phyloP scores from a whole-genome alignment of 768 basidiomycete species.

The Macrolepiota fuliginosa region DNA sequence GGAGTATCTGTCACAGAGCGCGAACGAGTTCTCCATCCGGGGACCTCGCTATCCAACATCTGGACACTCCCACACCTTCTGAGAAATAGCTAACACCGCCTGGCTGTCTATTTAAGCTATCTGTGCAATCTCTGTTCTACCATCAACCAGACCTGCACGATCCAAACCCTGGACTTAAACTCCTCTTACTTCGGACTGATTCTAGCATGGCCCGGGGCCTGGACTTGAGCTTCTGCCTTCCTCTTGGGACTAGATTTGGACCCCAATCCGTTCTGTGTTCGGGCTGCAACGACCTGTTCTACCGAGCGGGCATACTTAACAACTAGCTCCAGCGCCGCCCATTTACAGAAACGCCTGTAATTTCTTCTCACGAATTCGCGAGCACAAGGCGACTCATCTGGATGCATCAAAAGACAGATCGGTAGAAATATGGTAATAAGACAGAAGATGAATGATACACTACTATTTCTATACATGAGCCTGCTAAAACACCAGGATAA shows the following conservation, averaged over 20 bases:
- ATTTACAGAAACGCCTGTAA: too few relatives aligned
- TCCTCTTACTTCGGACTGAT: not conserved
- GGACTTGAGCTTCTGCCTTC: not conserved
- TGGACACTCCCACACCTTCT: not conserved
- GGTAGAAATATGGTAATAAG: not conserved
- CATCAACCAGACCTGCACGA: not conserved
- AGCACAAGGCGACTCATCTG: not conserved
- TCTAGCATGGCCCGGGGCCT: not conserved
- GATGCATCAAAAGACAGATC: not conserved
- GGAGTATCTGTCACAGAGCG: conserved; percentile 1
- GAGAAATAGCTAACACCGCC: not conserved
- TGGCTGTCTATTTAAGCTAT: not conserved
- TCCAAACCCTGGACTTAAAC: not conserved
- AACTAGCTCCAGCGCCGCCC: not conserved
- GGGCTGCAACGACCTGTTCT: not conserved
- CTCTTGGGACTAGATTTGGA: not conserved
- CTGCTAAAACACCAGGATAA: not conserved
- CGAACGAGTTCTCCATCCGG: conserved; percentile 5
- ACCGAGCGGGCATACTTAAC: not conserved
- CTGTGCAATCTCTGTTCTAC: not conserved
- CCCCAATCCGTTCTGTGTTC: not conserved
- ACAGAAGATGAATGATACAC: not conserved
- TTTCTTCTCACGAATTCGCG: not conserved
- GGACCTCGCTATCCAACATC: not conserved
- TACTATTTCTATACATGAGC: not conserved